Percentiles rank a stretch among this genome's conserved stretches.
Evolutionary conservation across 2,329 filamentous ascomycete genomes (phyloP).

Genomic region (Aschersonia sp.): DNA sequence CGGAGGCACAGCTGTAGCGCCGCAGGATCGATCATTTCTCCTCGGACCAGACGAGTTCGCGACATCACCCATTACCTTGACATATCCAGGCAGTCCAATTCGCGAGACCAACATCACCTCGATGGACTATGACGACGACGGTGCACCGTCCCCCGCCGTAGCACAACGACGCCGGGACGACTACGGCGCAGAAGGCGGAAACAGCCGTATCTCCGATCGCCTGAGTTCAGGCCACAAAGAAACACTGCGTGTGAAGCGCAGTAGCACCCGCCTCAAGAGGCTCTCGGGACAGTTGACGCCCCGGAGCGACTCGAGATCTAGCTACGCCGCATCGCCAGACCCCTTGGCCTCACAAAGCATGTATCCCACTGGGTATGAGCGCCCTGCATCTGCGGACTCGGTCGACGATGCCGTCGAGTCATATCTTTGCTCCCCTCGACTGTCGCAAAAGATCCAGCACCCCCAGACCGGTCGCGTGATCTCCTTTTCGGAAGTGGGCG

Average conservation of each 20-base stretch:
- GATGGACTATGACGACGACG: conserved; percentile 38
- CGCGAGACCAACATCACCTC: conserved; percentile 13
- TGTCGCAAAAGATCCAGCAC: conserved; percentile 80
- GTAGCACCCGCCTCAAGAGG: conserved; percentile 42
- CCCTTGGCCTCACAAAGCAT: conserved; percentile 11
- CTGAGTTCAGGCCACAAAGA: conserved; percentile 32
- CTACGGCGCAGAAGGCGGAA: conserved; percentile 29
- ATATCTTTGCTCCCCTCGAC: conserved; percentile 67
- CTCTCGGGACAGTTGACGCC: conserved; percentile 34
- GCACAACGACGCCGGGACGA: conserved; percentile 42
- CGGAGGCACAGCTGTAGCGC: conserved; percentile 2
- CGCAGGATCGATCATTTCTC: conserved; percentile 7
- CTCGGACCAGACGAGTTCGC: conserved; percentile 10
- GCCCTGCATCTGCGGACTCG: conserved; percentile 68
- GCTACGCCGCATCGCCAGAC: conserved; percentile 8
- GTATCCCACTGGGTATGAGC: conserved; percentile 44
- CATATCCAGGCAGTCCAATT: conserved; percentile 5
- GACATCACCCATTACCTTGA: conserved; percentile 6
- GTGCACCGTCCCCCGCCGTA: conserved; percentile 55
- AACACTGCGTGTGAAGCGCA: conserved; percentile 32
- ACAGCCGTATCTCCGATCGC: conserved; percentile 31
- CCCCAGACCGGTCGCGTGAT: conserved; percentile 77
- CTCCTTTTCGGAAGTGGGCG: conserved; percentile 92
- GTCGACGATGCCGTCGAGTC: conserved; percentile 77
- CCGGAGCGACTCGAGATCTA: conserved; percentile 20